Conservation (phyloP, 2,329 filamentous ascomycete genomes). For the Colletotrichum incanum region DNA sequence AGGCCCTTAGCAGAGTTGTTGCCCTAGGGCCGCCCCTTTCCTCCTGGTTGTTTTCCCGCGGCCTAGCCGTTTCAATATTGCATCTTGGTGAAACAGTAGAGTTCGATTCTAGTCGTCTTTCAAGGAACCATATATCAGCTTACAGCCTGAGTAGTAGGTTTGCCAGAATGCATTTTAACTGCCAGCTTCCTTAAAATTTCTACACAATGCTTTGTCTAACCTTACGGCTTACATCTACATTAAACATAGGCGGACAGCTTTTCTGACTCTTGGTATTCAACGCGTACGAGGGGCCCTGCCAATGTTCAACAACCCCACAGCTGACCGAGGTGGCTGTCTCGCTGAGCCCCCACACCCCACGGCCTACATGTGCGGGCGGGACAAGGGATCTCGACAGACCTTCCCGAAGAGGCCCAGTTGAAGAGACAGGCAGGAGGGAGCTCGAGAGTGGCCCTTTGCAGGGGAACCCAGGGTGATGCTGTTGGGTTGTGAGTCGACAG, state of each 20-base stretch:
- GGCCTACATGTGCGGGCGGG: constrained; percentile 13
- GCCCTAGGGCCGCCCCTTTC: not conserved
- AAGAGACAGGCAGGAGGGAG: not conserved
- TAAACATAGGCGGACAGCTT: not conserved
- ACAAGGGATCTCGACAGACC: constrained; percentile 15
- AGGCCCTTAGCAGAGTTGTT: not conserved
- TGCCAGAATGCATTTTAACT: not conserved
- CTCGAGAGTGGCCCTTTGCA: not conserved
- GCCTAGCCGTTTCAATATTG: too few relatives aligned
- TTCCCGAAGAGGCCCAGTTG: constrained; percentile 8
- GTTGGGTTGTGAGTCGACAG: not conserved
- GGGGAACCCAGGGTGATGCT: not conserved
- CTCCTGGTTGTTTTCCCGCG: not conserved
- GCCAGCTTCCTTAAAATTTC: not conserved
- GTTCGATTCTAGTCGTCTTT: not conserved
- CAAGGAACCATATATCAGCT: not conserved
- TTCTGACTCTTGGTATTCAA: not conserved
- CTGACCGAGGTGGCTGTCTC: constrained; percentile 19
- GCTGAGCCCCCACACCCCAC: constrained; percentile 32
- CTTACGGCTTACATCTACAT: not conserved
- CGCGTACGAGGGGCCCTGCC: not conserved
- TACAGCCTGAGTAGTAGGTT: not conserved
- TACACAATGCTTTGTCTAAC: too few relatives aligned
- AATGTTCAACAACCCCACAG: constrained; percentile 11
- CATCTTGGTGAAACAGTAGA: not conserved